Percentiles rank a stretch among this genome's conserved stretches.
Evolutionary conservation across 148 eudicot species (phyloP).

Genomic region (Beta vulgaris): DNA sequence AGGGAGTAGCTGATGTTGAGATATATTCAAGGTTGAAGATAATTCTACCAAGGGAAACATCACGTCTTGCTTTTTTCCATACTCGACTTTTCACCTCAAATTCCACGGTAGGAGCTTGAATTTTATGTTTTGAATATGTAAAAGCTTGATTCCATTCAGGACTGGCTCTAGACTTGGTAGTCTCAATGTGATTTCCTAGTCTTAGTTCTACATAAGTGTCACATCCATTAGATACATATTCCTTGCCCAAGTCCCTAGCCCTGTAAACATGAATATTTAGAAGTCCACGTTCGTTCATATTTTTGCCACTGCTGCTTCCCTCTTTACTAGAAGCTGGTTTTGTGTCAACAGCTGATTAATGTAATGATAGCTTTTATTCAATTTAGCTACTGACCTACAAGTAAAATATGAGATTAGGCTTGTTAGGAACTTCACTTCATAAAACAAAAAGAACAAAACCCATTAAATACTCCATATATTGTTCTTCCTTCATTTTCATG

Average conservation of each 20-base stretch:
- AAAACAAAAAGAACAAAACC: too few relatives aligned
- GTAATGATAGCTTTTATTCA: too few relatives aligned
- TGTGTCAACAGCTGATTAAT: too few relatives aligned
- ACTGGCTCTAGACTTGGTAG: conserved; percentile 43
- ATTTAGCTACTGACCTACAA: too few relatives aligned
- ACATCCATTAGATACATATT: conserved; percentile 38
- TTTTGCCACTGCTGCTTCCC: background rate
- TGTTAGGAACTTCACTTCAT: too few relatives aligned
- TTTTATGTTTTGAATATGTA: conserved; percentile 52
- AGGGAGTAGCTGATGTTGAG: conserved; percentile 55
- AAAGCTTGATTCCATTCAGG: conserved; percentile 66
- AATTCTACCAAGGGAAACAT: conserved; percentile 50
- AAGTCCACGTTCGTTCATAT: background rate
- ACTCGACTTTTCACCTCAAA: conserved; percentile 55
- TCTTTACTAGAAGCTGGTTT: background rate
- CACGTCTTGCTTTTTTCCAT: conserved; percentile 21
- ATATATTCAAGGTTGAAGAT: conserved; percentile 45
- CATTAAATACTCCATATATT: too few relatives aligned
- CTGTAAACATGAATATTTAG: background rate
- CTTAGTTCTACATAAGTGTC: conserved; percentile 61
- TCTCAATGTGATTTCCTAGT: conserved; percentile 57
- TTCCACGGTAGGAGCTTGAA: conserved; percentile 38
- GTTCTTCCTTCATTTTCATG: too few relatives aligned
- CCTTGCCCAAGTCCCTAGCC: background rate
- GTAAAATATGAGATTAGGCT: too few relatives aligned